Evolutionary conservation across 768 basidiomycete genomes (phyloP).

Genomic region (Lepiota brunneoincarnata): DNA sequence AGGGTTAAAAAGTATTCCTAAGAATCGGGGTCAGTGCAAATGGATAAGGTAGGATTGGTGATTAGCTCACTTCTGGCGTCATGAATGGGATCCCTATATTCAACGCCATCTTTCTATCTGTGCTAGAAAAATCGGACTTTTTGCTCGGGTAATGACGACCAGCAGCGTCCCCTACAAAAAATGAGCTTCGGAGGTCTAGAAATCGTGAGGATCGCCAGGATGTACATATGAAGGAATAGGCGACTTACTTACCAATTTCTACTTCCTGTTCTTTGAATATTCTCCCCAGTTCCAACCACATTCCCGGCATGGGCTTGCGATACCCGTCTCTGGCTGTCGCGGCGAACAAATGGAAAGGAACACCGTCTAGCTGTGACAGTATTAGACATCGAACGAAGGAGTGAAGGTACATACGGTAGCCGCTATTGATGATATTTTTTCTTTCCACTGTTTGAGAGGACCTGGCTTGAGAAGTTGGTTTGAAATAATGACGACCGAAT

Average conservation of each 20-base stretch:
- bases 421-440: constrained; percentile 71
- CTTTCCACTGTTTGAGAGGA: constrained; percentile 64
- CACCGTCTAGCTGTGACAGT: constrained; percentile 52
- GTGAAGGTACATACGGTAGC: constrained; percentile 42
- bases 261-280: constrained; percentile 57
- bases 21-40: neutral
- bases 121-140: constrained; percentile 69
- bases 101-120: constrained; percentile 83
- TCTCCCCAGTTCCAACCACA: constrained; percentile 73
- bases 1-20: constrained; percentile 80
- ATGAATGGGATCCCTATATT: constrained; percentile 73
- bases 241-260: constrained; percentile 53
- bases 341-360: constrained; percentile 79
- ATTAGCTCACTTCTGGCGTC: constrained; percentile 72
- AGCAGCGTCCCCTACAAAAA: constrained; percentile 90
- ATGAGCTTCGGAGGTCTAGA: constrained; percentile 62
- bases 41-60: neutral
- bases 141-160: constrained; percentile 52
- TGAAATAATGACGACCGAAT: constrained; percentile 71
- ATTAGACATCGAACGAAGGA: neutral
- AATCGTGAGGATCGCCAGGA: neutral
- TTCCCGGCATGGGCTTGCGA: constrained; percentile 86
- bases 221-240: neutral
- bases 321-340: constrained; percentile 73
- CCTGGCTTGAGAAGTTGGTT: constrained; percentile 66